Conservation (phyloP, 2,329 filamentous ascomycete genomes). For the Aspergillus quadricinctus region DNA sequence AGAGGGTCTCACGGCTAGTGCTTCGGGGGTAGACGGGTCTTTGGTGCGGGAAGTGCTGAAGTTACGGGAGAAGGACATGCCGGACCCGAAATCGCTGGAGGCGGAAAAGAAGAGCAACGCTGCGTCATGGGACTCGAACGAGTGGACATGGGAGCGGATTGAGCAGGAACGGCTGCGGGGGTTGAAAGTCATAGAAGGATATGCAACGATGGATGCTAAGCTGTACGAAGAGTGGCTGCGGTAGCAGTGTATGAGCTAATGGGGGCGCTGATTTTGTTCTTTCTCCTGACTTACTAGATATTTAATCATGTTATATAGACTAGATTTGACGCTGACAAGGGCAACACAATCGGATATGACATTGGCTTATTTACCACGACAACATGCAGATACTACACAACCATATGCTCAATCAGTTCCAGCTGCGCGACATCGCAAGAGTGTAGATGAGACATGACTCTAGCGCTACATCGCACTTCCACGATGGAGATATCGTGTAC, state of each 20-base stretch:
- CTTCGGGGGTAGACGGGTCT: constrained; percentile 31
- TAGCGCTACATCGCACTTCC: too few species aligned
- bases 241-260: not conserved
- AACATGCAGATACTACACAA: too few species aligned
- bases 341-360: not conserved
- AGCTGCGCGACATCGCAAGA: too few species aligned
- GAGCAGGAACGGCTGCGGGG: constrained; percentile 55
- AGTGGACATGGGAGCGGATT: constrained; percentile 59
- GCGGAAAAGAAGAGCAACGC: constrained; percentile 29
- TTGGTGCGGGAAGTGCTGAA: constrained; percentile 35
- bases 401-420: too few species aligned
- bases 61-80: constrained; percentile 26
- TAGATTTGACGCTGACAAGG: not conserved
- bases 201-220: constrained; percentile 49
- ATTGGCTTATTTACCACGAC: too few species aligned
- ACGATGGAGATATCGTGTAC: too few species aligned
- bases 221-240: constrained; percentile 47
- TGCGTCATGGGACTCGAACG: constrained; percentile 32
- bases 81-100: constrained; percentile 24
- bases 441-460: too few species aligned
- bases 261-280: not conserved
- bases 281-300: not conserved
- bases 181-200: constrained; percentile 52
- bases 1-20: constrained; percentile 29
- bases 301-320: not conserved